Evolutionary conservation across 78 protist genomes (phyloP), one percentile per base, ranked within the genome.

Genomic region (Creolimax fragrantissima): DNA sequence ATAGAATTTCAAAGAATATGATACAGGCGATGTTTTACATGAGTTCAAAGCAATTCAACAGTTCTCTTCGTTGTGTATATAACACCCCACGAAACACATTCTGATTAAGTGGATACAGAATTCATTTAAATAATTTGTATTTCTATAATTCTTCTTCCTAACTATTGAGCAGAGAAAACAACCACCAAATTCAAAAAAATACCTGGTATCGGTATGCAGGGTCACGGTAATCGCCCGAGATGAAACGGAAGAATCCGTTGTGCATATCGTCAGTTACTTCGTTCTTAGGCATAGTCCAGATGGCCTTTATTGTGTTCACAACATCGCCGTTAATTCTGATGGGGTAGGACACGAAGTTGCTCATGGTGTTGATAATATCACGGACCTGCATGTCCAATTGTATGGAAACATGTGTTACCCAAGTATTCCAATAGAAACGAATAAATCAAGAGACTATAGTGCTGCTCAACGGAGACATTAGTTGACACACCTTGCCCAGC

Each of bases 321-420:
- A 66, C 42, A 7, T 39, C 45, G 41, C 97, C 97, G 94, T 98
- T 95, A 58, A 98, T 37, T 2, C 0, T 3, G 67, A 98, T 93
- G 36, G 98, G 97, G 95, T 94, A 97, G 4, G 94, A 93, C 39
- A 98, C 97, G 88, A 97, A 98, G 90, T 90, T 93, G 44, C 96
- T 93, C 94, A 97, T 96, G 93, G 95, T 95, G 39, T 93, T 92
- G 92, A 96, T 81, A 41, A 97, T 84, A 5, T 17, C 91, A 58
- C 2, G 95, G 32, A 95, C 95, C 5, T 85, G 74, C 74, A 11
- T 67, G 42, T 41, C 84, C 89, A 35, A 47, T 94, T 74, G 97
- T 45, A 35, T 94, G 97, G 35, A 94, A 95, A 44, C 45, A 42
- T 3, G 93, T 67, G 84, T 35, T 66, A 67, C 74, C 39, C 74